Base-by-base conservation (phyloP, 139 green algal genomes). In the Chlamydomonas sp. region DNA sequence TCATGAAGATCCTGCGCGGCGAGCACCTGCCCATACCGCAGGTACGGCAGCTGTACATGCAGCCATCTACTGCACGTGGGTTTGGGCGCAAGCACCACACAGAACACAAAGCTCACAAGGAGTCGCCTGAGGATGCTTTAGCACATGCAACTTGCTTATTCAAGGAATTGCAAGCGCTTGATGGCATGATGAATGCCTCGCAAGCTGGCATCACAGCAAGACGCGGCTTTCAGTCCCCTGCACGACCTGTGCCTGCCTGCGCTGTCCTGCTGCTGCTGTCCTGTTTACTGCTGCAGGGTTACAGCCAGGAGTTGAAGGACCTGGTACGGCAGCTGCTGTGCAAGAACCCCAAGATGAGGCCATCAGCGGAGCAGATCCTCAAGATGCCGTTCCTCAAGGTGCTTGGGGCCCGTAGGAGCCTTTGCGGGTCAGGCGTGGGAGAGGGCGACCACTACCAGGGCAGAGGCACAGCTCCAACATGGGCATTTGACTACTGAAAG, bases 331-430 rank as follows among this genome's bases (percentile, higher is more conserved):
- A 85, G 49, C 78, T 93, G 85, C 81, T 93, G 58, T 77, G 31
- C 77, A 91, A 90, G 74, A 80, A 84, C 62, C 87, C 90, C 18
- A 90, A 89, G 72, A 63, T 86, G 79, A 62, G 90, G n/a, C 90
- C 90, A 12, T 83, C 84, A 1, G n/a, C 84, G 1, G 87, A 91
- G 9, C 69, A 87, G 10, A 88, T 89, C 58, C 88, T 93, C 61
- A 93, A 93, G 74, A 76, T 89, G 71, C 87, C 87, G 7, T 90
- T 90, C 66, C 75, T 93, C n/a, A 93, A 93, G 90, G 90, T 91
- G 59, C 17, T 80, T 18, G 31, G 66, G 64, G 6, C 9, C 49
- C 49, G 31, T 78, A 49, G 31, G 31, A 49, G 31, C 31, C 31
- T 49, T 74, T 12, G 12, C 2, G 31, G 68, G 68, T 16, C 10